Conservation (phyloP, 345 rosid genomes). For the Lepidium aucheri region DNA sequence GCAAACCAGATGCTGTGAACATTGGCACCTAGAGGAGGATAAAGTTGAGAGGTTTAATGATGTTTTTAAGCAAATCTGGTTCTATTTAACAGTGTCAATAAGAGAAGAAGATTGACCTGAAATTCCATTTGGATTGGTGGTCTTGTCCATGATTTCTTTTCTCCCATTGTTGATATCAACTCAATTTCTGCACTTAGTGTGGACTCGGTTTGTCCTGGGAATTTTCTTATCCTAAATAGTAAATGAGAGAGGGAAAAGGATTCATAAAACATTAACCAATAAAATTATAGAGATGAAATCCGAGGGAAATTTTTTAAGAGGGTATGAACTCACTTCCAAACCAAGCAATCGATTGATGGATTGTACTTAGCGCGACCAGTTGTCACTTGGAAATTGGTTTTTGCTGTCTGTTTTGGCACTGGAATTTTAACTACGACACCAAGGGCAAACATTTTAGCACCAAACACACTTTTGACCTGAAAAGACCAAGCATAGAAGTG, state of each 20-base stretch:
- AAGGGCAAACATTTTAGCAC: conserved; percentile 98
- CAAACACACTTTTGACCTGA: conserved; percentile 99
- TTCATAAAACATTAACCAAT: not conserved
- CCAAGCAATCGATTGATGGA: conserved; percentile 91
- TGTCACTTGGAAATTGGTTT: conserved; percentile 94
- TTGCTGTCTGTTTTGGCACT: conserved; percentile 98
- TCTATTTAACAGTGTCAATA: not conserved
- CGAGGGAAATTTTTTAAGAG: not conserved
- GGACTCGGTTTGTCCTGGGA: conserved; percentile 98
- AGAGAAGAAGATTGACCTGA: conserved; percentile 47
- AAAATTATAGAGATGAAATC: not conserved
- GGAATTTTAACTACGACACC: conserved; percentile 98
- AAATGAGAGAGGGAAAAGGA: not conserved
- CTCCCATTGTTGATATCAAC: conserved; percentile 86
- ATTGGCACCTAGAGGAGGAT: conserved; percentile 71
- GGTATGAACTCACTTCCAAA: conserved; percentile 85
- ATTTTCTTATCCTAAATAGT: conserved; percentile 72
- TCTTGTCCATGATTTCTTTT: conserved; percentile 93
- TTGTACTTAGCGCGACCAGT: conserved; percentile 96
- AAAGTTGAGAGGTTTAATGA: not conserved
- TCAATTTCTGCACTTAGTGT: conserved; percentile 97
- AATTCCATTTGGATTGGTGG: conserved; percentile 99
- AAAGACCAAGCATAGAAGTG: conserved; percentile 15
- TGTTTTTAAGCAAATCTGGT: not conserved
- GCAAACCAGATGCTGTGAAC: conserved; percentile 98